Conservation (phyloP, 1,139 yeast genomes). For the Hemisphaericaspora xylanilytica region DNA sequence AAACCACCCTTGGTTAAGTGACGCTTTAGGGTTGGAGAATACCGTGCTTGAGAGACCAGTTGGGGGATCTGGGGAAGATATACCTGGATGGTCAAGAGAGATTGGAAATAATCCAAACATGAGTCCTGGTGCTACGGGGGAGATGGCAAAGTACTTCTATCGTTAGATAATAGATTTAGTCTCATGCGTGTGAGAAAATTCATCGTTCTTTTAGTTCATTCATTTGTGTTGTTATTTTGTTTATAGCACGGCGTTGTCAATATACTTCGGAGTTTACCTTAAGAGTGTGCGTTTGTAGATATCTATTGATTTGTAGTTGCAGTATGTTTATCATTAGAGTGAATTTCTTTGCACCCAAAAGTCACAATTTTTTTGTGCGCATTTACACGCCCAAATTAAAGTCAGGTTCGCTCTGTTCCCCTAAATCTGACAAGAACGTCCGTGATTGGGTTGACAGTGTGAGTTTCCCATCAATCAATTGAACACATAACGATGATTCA, state of each 20-base stretch:
- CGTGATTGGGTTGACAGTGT: too few relatives aligned
- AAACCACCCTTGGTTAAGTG: constrained; percentile 74
- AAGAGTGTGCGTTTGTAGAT: too few relatives aligned
- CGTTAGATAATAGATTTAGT: background rate
- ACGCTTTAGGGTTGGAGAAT: constrained; percentile 59
- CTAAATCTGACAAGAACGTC: too few relatives aligned
- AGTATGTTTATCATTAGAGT: background rate
- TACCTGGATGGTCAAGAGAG: constrained; percentile 68
- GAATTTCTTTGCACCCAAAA: background rate
- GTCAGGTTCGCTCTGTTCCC: too few relatives aligned
- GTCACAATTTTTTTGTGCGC: background rate
- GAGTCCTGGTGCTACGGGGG: constrained; percentile 1
- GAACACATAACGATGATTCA: constrained; percentile 33
- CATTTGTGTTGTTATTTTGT: background rate
- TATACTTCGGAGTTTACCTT: background rate
- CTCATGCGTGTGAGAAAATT: background rate
- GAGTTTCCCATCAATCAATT: too few relatives aligned
- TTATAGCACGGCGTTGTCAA: background rate
- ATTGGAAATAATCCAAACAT: constrained; percentile 10
- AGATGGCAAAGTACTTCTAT: constrained; percentile 1
- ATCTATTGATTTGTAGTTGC: background rate
- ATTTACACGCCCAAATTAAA: background rate
- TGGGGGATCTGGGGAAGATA: constrained; percentile 68
- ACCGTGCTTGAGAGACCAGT: constrained; percentile 55
- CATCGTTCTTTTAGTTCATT: constrained; percentile 1